A percentile compares a stretch with the other conserved stretches of the same genome.
Evolutionary conservation across 345 rosid species (phyloP).

Genomic region (Turnera subulata): DNA sequence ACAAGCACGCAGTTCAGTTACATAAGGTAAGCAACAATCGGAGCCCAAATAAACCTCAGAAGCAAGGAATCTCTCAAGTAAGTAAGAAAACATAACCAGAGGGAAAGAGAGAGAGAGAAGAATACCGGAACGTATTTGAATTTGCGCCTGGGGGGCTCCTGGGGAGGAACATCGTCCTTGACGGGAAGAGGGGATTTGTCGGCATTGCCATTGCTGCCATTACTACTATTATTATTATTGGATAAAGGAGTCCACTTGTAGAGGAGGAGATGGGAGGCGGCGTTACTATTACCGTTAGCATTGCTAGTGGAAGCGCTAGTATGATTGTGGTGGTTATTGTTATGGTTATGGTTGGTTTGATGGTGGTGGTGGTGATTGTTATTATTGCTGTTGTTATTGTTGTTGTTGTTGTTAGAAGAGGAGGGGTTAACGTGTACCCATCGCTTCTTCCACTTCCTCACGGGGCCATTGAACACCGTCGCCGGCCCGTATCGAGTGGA

Average conservation of each 20-base stretch:
- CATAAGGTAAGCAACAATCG: too few species aligned
- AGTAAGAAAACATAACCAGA: not conserved
- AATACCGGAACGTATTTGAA: constrained; percentile 90
- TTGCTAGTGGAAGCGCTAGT: constrained; percentile 15
- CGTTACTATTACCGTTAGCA: constrained; percentile 49
- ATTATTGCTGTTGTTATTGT: constrained; percentile 13
- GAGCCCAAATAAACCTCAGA: too few species aligned
- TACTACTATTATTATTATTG: constrained; percentile 31
- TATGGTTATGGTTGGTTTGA: constrained; percentile 28
- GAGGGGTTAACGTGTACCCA: constrained; percentile 76
- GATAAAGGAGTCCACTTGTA: constrained; percentile 85
- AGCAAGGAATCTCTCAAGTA: too few species aligned
- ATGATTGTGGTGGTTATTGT: constrained; percentile 12
- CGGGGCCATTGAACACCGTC: constrained; percentile 91
- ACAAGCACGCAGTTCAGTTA: too few species aligned
- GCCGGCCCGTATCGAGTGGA: constrained; percentile 97
- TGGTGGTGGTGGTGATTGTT: constrained; percentile 22
- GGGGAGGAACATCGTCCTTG: constrained; percentile 25
- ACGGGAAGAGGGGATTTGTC: constrained; percentile 27
- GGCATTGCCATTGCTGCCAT: constrained; percentile 20
- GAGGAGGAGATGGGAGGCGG: constrained; percentile 65
- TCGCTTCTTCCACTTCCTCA: constrained; percentile 96
- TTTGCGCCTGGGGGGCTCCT: constrained; percentile 76
- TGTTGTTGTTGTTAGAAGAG: constrained; percentile 24
- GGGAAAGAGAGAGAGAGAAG: not conserved